These are phyloP conservation scores for Aspergillus novofumigatus DNA, from an alignment of 2,329 filamentous ascomycete genomes.

Conservation along the genomic window DNA sequence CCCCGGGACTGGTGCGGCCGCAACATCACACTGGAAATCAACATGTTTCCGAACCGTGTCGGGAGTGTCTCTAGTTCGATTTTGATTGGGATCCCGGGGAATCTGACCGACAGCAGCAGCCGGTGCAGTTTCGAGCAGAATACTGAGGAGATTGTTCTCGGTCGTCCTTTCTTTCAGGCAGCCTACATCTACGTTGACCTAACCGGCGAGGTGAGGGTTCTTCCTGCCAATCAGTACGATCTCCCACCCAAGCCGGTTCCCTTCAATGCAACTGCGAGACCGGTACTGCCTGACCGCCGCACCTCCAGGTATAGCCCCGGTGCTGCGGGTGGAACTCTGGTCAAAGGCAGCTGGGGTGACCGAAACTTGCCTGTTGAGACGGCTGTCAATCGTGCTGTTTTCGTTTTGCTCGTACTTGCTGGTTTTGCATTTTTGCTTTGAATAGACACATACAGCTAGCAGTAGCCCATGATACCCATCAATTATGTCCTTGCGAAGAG, in stretches of 20 bases:
- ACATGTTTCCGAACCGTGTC: background rate
- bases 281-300: background rate
- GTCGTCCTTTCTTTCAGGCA: slow-evolving; percentile 5
- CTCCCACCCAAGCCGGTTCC: background rate
- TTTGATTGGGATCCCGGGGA: background rate
- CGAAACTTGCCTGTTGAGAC: background rate
- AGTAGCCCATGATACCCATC: background rate
- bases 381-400: background rate
- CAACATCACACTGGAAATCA: background rate
- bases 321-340: background rate
- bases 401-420: background rate
- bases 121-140: background rate
- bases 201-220: background rate
- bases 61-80: background rate
- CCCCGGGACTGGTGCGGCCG: background rate
- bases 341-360: background rate
- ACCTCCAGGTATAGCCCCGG: background rate
- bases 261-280: background rate
- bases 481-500: background rate
- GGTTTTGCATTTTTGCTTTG: background rate
- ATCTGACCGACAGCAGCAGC: background rate
- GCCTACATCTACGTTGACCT: slow-evolving; percentile 2
- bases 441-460: background rate
- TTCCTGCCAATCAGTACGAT: background rate
- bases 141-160: background rate